Base-by-base conservation (phyloP, 1,139 yeast species). In the Hansenula anomala region DNA sequence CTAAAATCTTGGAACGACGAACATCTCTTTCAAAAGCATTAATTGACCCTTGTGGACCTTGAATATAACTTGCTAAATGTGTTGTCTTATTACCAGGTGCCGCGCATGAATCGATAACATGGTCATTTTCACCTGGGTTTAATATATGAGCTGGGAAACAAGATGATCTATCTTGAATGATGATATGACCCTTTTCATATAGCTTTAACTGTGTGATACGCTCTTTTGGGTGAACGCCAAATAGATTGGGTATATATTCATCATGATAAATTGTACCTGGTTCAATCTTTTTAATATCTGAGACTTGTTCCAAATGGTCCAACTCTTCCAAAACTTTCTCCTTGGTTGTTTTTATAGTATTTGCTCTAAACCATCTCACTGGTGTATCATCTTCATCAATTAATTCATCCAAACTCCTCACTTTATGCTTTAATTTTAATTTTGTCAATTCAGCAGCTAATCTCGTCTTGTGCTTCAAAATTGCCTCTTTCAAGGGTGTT, bases 1-100 rank as follows among this genome's bases (percentile, higher is more conserved):
- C 71, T 48, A 92, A 66, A n/a, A 79, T 76, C 43, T 78, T 70
- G 1, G 87, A 85, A 47, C 99, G 69, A 37, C 74, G 73, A 3
- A 70, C 65, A 55, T 94, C 96, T 51, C 90, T 73, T 60, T 92
- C 99, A 63, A 89, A 92, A 0, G 98, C 98, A 52, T 73, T 73
- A 6, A 90, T 80, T 2, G 47, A 44, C 12, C 49, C 46, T 0
- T 43, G 42, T 10, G 25, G 13, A 6, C 41, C 40, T 44, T 59
- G 56, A 46, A 69, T 59, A 56, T 76, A 65, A 2, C 95, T 75
- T 0, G 97, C 96, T 23, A 83, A 67, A 62, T 90, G 97, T 0
- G 97, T 87, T 0, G 99, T 92, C 59, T 92, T 94, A 61, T 92
- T 92, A 7, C 99, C 99, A 2, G 99, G 99, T 0, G 99, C 98